phyloP scores from a whole-genome alignment of 805 yeast genomes.

The Metschnikowia corniflorae region DNA sequence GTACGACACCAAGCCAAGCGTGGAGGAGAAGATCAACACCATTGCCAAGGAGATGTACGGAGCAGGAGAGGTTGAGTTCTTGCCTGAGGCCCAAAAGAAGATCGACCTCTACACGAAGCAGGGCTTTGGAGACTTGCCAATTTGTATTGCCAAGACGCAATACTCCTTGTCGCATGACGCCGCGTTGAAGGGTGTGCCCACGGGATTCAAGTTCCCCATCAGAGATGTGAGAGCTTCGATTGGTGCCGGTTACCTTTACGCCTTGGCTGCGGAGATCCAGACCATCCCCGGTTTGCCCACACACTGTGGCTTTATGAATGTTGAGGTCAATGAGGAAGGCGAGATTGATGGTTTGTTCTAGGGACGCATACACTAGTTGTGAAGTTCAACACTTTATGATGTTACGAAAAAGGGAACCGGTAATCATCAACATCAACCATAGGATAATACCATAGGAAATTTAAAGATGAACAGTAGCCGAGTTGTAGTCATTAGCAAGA shows the following conservation, averaged over 20 bases:
- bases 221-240: conserved; percentile 74
- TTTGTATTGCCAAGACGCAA: conserved; percentile 84
- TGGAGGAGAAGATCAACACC: conserved; percentile 62
- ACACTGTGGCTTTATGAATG: conserved; percentile 82
- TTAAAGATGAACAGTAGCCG: not conserved
- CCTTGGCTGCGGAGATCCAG: conserved; percentile 81
- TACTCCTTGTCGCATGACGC: conserved; percentile 84
- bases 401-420: conserved; percentile 15
- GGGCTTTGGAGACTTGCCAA: conserved; percentile 75
- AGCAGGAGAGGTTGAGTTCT: conserved; percentile 66
- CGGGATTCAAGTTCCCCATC: conserved; percentile 74
- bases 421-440: conserved; percentile 4
- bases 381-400: conserved; percentile 23
- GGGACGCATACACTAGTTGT: conserved; percentile 6
- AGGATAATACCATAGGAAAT: not conserved
- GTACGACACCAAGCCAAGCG: conserved; percentile 50
- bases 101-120: conserved; percentile 64
- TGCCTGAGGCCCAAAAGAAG: conserved; percentile 66
- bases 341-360: conserved; percentile 79
- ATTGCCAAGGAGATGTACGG: conserved; percentile 79
- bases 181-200: conserved; percentile 76
- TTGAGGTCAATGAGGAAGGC: conserved; percentile 75
- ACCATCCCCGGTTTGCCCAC: conserved; percentile 87
- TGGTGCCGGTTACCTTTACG: conserved; percentile 84
- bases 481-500: too few relatives aligned